Evolutionary conservation across 495 filamentous ascomycete genomes (phyloP), one percentile per base, ranked within the genome.

Genomic region (Rhypophila decipiens): DNA sequence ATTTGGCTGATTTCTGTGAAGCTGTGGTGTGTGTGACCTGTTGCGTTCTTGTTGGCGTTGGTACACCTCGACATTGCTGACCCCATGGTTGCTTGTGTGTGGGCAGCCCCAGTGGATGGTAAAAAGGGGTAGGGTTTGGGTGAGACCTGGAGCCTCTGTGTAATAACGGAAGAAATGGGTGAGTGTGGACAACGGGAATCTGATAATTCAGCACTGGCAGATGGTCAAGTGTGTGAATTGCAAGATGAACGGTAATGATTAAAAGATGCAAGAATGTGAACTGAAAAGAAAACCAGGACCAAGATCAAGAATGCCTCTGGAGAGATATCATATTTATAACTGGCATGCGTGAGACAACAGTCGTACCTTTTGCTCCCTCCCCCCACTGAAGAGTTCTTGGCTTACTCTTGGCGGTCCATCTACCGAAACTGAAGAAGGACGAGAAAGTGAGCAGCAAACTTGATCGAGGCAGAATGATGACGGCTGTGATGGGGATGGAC

Each of bases 41-140:
- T 29, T 10, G 8, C 11, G 43, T n/a, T 5, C 29, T 31, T 5
- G 50, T 24, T 37, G 12, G 43, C 49, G 31, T 46, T 49, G 2
- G 46, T 53, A 22, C 58, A 61, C 41, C 55, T 46, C 4, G 58
- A 61, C n/a, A 61, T 40, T 9, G 55, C 50, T 5, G 55, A 53
- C 13, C 58, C 58, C 58, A 61, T 61, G 13, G 33, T 44, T 46
- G 21, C 19, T 33, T 5, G 35, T 11, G 35, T 37, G 35, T 37
- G 35, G 8, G 5, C 18, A 15, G 20, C 8, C 36, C 20, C 13
- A 11, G 8, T 18, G 22, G 42, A 22, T 44, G 24, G 35, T 5
- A 24, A 35, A 18, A 24, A 12, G 39, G 18, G 20, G 20, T 10
- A 39, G 35, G 39, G 42, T 2, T 2, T 35, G 19, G 20, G 15